These are phyloP conservation scores for Chlorokybus atmophyticus DNA, from an alignment of 139 green algal genomes.

Conservation along the genomic window DNA sequence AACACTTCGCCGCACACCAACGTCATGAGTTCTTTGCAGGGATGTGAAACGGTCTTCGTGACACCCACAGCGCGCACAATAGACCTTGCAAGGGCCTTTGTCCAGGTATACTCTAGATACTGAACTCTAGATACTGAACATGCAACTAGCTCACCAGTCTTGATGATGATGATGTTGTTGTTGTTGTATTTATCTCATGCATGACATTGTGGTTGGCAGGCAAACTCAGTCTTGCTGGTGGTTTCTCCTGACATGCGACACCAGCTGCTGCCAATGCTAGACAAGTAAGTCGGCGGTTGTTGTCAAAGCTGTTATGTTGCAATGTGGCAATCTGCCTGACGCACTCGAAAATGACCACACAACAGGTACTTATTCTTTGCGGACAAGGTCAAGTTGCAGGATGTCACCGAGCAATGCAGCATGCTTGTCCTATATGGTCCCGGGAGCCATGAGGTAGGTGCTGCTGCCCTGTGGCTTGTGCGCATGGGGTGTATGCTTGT, in stretches of 20 bases:
- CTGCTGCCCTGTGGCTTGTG: too few species aligned
- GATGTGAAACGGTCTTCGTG: constrained; percentile 29
- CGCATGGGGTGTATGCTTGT: too few species aligned
- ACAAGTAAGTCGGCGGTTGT: constrained; percentile 6
- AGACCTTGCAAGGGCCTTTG: constrained; percentile 20
- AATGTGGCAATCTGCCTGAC: not conserved
- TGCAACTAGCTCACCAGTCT: too few species aligned
- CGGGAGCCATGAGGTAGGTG: constrained; percentile 7
- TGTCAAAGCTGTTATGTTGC: not conserved
- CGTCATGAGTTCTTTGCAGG: constrained; percentile 9
- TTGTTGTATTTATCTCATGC: too few species aligned
- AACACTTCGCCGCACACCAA: not conserved
- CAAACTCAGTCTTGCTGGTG: constrained; percentile 12
- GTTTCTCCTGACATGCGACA: constrained; percentile 11
- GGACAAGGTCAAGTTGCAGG: constrained; percentile 23
- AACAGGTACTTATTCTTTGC: constrained; percentile 31
- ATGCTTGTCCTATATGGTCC: constrained; percentile 20
- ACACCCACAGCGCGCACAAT: constrained; percentile 25
- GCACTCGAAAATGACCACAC: not conserved
- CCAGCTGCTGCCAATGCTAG: constrained; percentile 11
- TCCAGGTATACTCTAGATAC: too few species aligned
- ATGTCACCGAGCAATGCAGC: constrained; percentile 18
- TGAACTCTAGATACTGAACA: too few species aligned
- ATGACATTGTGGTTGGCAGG: constrained; percentile 3
- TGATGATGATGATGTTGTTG: too few species aligned